Evolutionary conservation across 1,284 basidiomycete species (phyloP).

Genomic region (Wallemia ichthyophaga): DNA sequence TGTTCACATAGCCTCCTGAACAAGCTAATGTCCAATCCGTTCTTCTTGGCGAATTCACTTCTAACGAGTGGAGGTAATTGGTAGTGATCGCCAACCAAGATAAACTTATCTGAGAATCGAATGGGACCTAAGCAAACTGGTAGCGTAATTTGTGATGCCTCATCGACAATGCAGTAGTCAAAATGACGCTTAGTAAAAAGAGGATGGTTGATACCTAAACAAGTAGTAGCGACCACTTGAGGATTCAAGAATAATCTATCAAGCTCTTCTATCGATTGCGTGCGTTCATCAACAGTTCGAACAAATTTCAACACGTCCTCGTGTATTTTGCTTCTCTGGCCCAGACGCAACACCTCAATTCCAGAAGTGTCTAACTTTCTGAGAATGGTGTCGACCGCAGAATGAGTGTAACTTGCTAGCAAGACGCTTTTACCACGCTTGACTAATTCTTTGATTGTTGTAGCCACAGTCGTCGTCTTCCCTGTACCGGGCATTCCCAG

Average conservation of each 20-base stretch:
- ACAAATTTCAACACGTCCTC: slow-evolving; percentile 42
- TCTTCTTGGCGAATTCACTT: slow-evolving; percentile 42
- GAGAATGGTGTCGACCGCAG: slow-evolving; percentile 83
- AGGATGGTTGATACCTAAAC: slow-evolving; percentile 65
- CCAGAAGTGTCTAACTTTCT: slow-evolving; percentile 37
- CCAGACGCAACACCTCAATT: slow-evolving; percentile 51
- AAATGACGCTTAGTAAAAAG: slow-evolving; percentile 58
- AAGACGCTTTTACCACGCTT: slow-evolving; percentile 56
- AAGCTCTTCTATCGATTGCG: slow-evolving; percentile 37
- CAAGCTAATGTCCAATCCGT: slow-evolving; percentile 62
- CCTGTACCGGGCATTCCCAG: slow-evolving; percentile 97
- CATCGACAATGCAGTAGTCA: slow-evolving; percentile 94
- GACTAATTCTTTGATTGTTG: slow-evolving; percentile 52
- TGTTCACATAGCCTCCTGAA: slow-evolving; percentile 65
- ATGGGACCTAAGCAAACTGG: slow-evolving; percentile 84
- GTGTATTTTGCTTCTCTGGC: slow-evolving; percentile 71
- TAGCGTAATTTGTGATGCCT: slow-evolving; percentile 88
- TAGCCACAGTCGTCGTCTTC: slow-evolving; percentile 81
- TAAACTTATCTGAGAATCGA: slow-evolving; percentile 60
- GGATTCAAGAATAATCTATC: slow-evolving; percentile 53
- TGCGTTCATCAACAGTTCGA: slow-evolving; percentile 23
- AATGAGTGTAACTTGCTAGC: slow-evolving; percentile 80
- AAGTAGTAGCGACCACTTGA: slow-evolving; percentile 82
- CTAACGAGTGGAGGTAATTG: slow-evolving; percentile 76
- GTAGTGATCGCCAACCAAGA: slow-evolving; percentile 87